Evolutionary conservation across 352 stramenopile species (phyloP), one percentile per base, ranked within the genome.

Genomic region (Pythium monospermum): DNA sequence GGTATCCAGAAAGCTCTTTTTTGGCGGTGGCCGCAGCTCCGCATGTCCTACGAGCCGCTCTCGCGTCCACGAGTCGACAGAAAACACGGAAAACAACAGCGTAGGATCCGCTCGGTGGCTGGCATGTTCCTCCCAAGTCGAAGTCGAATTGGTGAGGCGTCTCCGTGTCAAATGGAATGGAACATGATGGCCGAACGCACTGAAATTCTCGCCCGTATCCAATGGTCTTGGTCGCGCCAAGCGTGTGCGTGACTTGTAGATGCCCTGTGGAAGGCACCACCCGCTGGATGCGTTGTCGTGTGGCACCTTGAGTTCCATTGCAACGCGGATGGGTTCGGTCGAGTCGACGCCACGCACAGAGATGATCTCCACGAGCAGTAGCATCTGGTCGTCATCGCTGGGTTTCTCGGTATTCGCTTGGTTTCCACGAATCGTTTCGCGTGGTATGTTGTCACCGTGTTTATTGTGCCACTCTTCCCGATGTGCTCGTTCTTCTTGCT

Each of bases 51-150:
- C 44, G 2, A 52, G 48, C 15, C 47, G 67, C 30, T 75, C 75
- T 3, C 76, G 68, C 0, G 35, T 39, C 76, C 76, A 87, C 1
- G 40, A 61, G 58, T 90, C 76, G 18, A 32, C 48, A 3, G 72
- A 82, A 31, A 66, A 72, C 10, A 88, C 59, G n/a, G 48, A 44
- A 13, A 79, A 52, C 21, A 38, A 15, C 0, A 71, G 43, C 4
- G 42, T 51, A 16, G 43, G 51, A 15, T 18, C 7, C n/a, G 13
- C 0, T 21, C 11, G 33, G 18, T 25, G 4, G 22, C 15, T 27
- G 8, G 21, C 33, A 25, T 41, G 22, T 31, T 30, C 4, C 5
- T 32, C n/a, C n/a, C n/a, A n/a, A n/a, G n/a, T n/a, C n/a, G n/a
- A n/a, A n/a, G n/a, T n/a, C n/a, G n/a, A n/a, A n/a, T n/a, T n/a